Evolutionary conservation across 495 filamentous ascomycete genomes (phyloP), one percentile per base, ranked within the genome.

Genomic region (Xylaria cubensis): DNA sequence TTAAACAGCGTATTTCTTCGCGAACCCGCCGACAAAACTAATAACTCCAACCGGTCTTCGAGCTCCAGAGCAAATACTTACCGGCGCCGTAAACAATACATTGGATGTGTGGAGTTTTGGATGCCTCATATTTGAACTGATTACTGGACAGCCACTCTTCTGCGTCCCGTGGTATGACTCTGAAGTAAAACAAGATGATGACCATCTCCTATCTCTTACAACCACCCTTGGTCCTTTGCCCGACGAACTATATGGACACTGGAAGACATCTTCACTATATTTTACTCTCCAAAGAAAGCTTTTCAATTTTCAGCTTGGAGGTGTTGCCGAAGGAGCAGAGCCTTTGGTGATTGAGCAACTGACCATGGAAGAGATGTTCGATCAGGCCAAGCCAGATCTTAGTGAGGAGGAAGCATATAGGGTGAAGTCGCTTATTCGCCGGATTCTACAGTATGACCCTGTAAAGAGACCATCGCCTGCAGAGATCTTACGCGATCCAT

Each of bases 101-200:
- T 56, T 56, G 21, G 53, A 56, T 13, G 53, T 32, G 21, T 56
- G 53, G 53, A 56, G 53, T 56, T 56, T 56, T 56, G 53, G 53
- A 9, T 32, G 53, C 13, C 53, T 56, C 15, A 13, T 32, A 32
- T 56, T 56, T 32, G 53, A 56, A 32, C 21, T 56, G 21, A 56
- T 32, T 56, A 56, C 53, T 3, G 53, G 53, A 3, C 53, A 26
- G 3, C 53, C 24, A 24, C 26, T 56, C 2, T 56, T 56, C 13
- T 56, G 53, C 26, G 26, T 32, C 29, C 53, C 24, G 24, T 56
- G 53, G 53, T 56, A 12, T 24, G 53, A 32, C 8, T 56, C 24
- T 10, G 21, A 32, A 32, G 53, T 17, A 3, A 15, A 26, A 26
- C 9, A 26, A 56, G 4, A 64, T 64, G 62, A 64, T 9, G 24